These are phyloP conservation scores for Paecilomyces niveus DNA, from an alignment of 2,329 filamentous ascomycete species.

Conservation along the genomic window DNA sequence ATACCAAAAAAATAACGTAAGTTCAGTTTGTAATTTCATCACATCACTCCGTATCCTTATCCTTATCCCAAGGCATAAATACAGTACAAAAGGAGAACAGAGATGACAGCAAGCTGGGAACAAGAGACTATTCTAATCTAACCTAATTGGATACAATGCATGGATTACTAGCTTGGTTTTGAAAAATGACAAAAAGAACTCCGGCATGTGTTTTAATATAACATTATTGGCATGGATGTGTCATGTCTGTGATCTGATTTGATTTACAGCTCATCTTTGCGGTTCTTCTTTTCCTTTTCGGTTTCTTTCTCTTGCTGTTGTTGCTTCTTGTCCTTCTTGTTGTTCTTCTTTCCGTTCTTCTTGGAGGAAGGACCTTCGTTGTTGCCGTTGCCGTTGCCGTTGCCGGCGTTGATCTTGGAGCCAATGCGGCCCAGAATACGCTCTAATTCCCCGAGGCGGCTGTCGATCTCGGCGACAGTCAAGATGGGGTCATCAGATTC, in stretches of 20 bases:
- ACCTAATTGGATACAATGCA: background rate
- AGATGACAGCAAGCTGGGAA: too few species aligned
- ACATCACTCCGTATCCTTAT: too few species aligned
- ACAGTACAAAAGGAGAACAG: too few species aligned
- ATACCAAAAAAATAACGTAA: too few species aligned
- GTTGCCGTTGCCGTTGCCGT: constrained; percentile 15
- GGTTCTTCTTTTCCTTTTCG: constrained; percentile 16
- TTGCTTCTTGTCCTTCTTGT: constrained; percentile 14
- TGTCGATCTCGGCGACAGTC: constrained; percentile 62
- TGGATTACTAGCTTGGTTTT: background rate
- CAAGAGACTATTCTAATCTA: too few species aligned
- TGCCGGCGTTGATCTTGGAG: constrained; percentile 46
- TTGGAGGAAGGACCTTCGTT: constrained; percentile 14
- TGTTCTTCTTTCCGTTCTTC: constrained; percentile 13
- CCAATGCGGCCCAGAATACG: constrained; percentile 33
- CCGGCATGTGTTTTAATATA: constrained; percentile 4
- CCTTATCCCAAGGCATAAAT: too few species aligned
- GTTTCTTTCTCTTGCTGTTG: constrained; percentile 11
- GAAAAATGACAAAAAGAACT: background rate
- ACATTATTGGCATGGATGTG: background rate
- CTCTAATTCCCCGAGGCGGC: constrained; percentile 63
- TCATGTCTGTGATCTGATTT: background rate
- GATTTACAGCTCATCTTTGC: constrained; percentile 21
- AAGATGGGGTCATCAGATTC: constrained; percentile 68
- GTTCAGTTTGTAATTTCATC: too few species aligned